Base-by-base conservation (phyloP, 202 grass and related monocot genomes). In the Elaeis oleifera region DNA sequence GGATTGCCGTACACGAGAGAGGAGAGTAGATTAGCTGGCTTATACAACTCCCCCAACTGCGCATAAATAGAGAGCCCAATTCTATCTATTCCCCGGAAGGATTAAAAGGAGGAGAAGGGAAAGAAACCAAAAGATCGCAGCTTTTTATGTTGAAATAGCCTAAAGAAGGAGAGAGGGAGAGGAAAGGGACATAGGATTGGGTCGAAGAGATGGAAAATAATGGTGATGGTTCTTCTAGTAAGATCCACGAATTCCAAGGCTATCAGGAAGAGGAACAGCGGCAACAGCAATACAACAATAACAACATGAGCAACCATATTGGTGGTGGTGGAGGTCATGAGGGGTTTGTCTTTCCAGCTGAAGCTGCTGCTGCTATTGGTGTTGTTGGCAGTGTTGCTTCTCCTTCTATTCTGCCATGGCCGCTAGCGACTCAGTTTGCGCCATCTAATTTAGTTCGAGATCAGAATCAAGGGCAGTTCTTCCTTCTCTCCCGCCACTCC, bases 401-500 rank as follows among this genome's bases (percentile, higher is more conserved):
- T 65, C 50, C 60, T 16, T 14, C 32, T 16, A 23, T 51, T 26
- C 63, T 65, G 1, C 63, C 63, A 27, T 65, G 63, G 63, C 49
- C 63, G 6, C 49, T 51, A 16, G 5, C 60, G 3, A 63, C n/a
- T 21, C 32, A 63, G 17, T 50, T 63, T 14, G 19, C 39, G 18
- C 20, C 13, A 19, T 14, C 61, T 5, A 21, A 18, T 18, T 9
- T 24, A 23, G 17, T 53, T 28, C 25, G 16, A 3, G n/a, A 67
- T 29, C 64, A 52, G 53, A 9, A 67, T 29, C 64, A 52, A 53
- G 50, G 28, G 27, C 50, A 23, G 23, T 54, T 53, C 64, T 53
- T 24, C 28, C 27, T 15, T 36, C 65, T 14, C 65, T 31, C 4
- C 65, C 18, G 28, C 81, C 75, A 65, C 75, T 66, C 48, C 70